phyloP scores from a whole-genome alignment of 2,329 filamentous ascomycete species.

The Amphichorda felina region DNA sequence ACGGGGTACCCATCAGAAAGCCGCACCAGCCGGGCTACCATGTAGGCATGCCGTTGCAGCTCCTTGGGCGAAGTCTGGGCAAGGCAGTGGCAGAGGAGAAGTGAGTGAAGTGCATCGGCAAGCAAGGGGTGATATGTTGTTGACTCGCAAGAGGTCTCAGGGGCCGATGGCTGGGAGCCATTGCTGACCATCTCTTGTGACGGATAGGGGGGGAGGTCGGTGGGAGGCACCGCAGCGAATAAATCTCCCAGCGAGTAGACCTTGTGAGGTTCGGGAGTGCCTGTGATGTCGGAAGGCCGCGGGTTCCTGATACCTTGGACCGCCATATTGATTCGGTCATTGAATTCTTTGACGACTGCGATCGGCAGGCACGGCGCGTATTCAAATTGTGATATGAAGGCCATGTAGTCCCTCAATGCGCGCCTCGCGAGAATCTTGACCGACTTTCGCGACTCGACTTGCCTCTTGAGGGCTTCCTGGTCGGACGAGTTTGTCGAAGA shows the following conservation, averaged over 20 bases:
- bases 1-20: slow-evolving; percentile 72
- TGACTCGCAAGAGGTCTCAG: slow-evolving; percentile 13
- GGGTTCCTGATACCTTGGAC: slow-evolving; percentile 33
- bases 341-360: slow-evolving; percentile 44
- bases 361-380: slow-evolving; percentile 62
- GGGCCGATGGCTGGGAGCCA: slow-evolving; percentile 11
- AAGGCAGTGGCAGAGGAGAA: slow-evolving; percentile 69
- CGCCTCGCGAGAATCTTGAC: slow-evolving; percentile 66
- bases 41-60: slow-evolving; percentile 67
- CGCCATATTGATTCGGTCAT: slow-evolving; percentile 42
- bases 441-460: slow-evolving; percentile 37
- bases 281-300: slow-evolving; percentile 19
- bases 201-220: slow-evolving; percentile 58
- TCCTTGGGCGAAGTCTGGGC: slow-evolving; percentile 70
- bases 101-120: slow-evolving; percentile 64
- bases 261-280: slow-evolving; percentile 18
- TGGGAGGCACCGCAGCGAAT: slow-evolving; percentile 57
- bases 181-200: slow-evolving; percentile 22
- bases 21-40: slow-evolving; percentile 63
- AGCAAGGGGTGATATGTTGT: slow-evolving; percentile 70
- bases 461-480: slow-evolving; percentile 5
- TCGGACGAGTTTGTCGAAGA: slow-evolving; percentile 1
- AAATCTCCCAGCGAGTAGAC: slow-evolving; percentile 44
- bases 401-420: slow-evolving; percentile 62
- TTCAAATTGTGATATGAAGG: slow-evolving; percentile 63